Evolutionary conservation across 2,329 filamentous ascomycete genomes (phyloP).

Genomic region (Aspergillus tamarii): DNA sequence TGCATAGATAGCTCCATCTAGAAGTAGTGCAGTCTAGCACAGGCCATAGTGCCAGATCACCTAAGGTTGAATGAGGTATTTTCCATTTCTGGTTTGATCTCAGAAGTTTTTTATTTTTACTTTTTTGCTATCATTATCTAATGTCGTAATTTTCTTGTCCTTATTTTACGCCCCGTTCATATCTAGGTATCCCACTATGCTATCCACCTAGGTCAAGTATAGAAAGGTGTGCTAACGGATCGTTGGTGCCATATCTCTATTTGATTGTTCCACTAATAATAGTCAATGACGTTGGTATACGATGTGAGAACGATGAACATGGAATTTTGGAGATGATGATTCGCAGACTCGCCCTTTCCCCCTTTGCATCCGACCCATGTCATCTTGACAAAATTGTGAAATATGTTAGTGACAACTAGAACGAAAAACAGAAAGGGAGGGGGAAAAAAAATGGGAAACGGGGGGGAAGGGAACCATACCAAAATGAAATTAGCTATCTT

Average conservation of each 20-base stretch:
- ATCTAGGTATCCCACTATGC: not conserved
- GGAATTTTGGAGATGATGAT: not conserved
- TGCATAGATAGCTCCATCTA: not conserved
- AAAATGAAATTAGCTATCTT: not conserved
- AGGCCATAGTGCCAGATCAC: not conserved
- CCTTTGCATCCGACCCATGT: not conserved
- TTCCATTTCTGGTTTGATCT: not conserved
- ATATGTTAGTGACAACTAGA: not conserved
- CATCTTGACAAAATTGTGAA: not conserved
- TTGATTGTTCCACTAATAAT: slow-evolving; percentile 1
- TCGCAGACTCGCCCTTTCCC: not conserved
- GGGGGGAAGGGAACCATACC: not conserved
- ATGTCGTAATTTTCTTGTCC: not conserved
- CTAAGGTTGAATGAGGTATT: not conserved
- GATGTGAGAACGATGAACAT: not conserved
- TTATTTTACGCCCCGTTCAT: not conserved
- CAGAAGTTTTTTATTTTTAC: not conserved
- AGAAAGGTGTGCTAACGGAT: not conserved
- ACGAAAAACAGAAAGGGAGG: not conserved
- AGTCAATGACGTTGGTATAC: slow-evolving; percentile 15
- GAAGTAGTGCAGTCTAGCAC: not conserved
- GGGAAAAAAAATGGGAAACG: too few species aligned
- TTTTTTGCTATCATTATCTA: not conserved
- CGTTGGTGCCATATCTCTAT: slow-evolving; percentile 1
- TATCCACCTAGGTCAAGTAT: slow-evolving; percentile 7